Percentiles rank a stretch among this genome's conserved stretches.
These are phyloP conservation scores for Phytophthora fragariaefolia DNA, from an alignment of 352 stramenopile genomes.

Conservation along the genomic window DNA sequence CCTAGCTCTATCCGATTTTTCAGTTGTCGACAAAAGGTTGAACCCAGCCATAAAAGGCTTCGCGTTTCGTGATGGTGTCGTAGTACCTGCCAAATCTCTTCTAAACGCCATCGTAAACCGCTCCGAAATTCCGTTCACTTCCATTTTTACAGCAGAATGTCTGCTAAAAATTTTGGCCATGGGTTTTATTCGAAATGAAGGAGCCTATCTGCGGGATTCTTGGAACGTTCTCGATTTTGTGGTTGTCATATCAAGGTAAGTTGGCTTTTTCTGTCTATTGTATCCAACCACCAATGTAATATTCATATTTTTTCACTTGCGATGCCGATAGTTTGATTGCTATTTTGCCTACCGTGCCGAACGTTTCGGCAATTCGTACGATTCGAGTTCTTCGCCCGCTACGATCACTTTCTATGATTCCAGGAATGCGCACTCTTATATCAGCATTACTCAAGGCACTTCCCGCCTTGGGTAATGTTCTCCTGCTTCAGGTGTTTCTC, in stretches of 20 bases:
- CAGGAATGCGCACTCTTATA: conserved; percentile 79
- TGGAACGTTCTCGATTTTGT: conserved; percentile 95
- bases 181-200: conserved; percentile 63
- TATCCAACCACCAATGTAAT: neutral
- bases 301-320: neutral
- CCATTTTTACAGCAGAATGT: conserved; percentile 88
- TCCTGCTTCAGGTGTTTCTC: conserved; percentile 87
- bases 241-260: conserved; percentile 90
- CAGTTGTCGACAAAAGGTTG: conserved; percentile 63
- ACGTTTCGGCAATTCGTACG: conserved; percentile 81
- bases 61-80: conserved; percentile 34
- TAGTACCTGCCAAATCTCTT: conserved; percentile 50
- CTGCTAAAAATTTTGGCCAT: conserved; percentile 92
- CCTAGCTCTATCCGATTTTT: conserved; percentile 83
- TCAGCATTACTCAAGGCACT: conserved; percentile 82
- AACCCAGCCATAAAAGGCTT: conserved; percentile 64
- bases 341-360: conserved; percentile 62
- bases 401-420: conserved; percentile 89
- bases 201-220: conserved; percentile 81
- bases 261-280: neutral
- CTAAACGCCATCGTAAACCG: conserved; percentile 63
- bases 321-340: conserved; percentile 47
- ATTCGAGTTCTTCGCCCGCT: conserved; percentile 90
- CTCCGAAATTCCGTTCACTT: conserved; percentile 85
- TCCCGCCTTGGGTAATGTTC: conserved; percentile 82